Evolutionary conservation across 2,329 filamentous ascomycete species (phyloP).

Genomic region (Calycina herbarum): DNA sequence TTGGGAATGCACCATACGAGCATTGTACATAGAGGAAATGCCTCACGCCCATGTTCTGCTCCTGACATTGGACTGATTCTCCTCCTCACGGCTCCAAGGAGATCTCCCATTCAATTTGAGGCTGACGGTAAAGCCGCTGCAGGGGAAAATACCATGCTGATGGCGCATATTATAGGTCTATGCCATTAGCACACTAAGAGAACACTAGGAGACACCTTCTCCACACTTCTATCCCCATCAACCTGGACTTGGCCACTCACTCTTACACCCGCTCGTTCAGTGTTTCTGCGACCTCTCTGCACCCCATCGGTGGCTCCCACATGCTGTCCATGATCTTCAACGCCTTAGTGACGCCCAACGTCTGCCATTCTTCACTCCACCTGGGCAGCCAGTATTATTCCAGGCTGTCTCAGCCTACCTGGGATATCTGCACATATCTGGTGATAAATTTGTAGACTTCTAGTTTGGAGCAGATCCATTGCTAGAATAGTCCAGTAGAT

Average conservation of each 20-base stretch:
- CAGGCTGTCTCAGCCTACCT: neutral
- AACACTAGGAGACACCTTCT: neutral
- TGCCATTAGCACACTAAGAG: neutral
- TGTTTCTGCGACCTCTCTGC: neutral
- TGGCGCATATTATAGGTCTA: slow-evolving; percentile 4
- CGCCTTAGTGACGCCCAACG: slow-evolving; percentile 3
- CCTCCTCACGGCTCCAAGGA: neutral
- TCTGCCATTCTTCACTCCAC: slow-evolving; percentile 2
- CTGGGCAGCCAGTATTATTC: neutral
- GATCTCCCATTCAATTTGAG: slow-evolving; percentile 2
- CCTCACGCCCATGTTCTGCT: neutral
- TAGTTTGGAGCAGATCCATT: neutral
- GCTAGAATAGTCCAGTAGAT: neutral
- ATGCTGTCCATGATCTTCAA: slow-evolving; percentile 5
- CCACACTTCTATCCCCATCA: slow-evolving; percentile 3
- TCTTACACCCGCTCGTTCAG: neutral
- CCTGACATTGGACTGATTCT: neutral
- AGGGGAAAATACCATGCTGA: slow-evolving; percentile 2
- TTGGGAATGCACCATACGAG: neutral
- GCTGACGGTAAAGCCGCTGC: slow-evolving; percentile 7
- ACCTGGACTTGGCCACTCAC: slow-evolving; percentile 2
- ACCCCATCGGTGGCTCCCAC: neutral
- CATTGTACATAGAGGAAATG: neutral
- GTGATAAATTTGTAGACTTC: neutral
- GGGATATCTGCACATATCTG: neutral